Base-by-base conservation (phyloP, 176 grass and related monocot species). In the Oryza nivara region DNA sequence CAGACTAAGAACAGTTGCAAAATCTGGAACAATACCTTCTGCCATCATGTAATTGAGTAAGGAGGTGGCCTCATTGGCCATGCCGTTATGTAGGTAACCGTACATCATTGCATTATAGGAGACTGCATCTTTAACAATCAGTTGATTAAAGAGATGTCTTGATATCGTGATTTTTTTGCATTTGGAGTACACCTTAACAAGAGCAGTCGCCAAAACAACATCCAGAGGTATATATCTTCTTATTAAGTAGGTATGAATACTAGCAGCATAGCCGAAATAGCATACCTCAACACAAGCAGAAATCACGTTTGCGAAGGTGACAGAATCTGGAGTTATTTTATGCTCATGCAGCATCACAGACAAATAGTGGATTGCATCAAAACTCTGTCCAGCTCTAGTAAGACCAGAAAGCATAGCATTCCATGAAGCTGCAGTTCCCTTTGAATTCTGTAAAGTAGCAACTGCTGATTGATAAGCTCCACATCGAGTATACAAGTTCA, bases 401-500 rank as follows among this genome's bases (percentile, higher is more conserved):
- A 92, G 80, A 79, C 81, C 80, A 87, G 84, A 68, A 82, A 87
- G 81, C 80, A 89, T 11, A 36, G 87, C 87, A 68, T 92, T 92
- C 91, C 91, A 92, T 67, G 91, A 78, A 38, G 91, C 80, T 32
- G 74, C 87, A 82, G 35, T 84, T 54, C 46, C 81, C 35, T 23
- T 73, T 1, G 72, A 80, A 83, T 84, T 82, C n/a, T 51, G 87
- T 20, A 92, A 76, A n/a, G 78, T 19, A 78, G 76, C 64, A 84
- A 3, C 74, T 74, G 84, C 84, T 78, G 78, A 80, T 49, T 71
- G 43, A 47, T 45, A 80, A 74, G 76, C 80, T 73, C 84, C 87
- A 87, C 91, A 92, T 87, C 72, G 77, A 77, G 77, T 74, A 68
- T 89, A 88, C 83, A 86, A 73, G 80, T 84, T 77, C 41, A 87